These are phyloP conservation scores for Castanea sativa DNA, from an alignment of 306 rosid species.

Conservation along the genomic window DNA sequence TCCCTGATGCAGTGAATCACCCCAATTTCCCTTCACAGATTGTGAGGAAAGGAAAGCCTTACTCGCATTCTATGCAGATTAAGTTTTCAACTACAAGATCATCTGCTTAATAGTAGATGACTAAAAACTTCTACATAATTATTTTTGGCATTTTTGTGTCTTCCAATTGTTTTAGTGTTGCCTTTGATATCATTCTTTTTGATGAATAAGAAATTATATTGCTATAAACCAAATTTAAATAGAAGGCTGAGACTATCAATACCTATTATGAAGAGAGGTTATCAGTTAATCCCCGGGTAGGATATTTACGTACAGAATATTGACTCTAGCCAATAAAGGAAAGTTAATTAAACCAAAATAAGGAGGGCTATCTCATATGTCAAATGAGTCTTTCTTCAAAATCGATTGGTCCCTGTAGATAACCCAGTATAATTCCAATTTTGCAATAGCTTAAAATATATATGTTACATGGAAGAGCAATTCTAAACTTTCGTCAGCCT, in stretches of 20 bases:
- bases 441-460: background rate
- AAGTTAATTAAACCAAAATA: too few species aligned
- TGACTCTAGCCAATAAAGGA: too few species aligned
- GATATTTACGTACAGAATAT: background rate
- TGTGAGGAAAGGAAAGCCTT: conserved; percentile 50
- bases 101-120: conserved; percentile 9
- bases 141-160: background rate
- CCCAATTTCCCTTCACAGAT: conserved; percentile 70
- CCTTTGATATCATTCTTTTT: background rate
- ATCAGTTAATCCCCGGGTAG: background rate
- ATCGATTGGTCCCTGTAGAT: background rate
- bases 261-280: background rate
- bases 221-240: too few species aligned
- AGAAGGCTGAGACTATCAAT: background rate
- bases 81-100: conserved; percentile 46
- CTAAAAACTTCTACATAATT: background rate
- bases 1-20: conserved; percentile 67
- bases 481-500: background rate
- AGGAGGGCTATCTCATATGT: too few species aligned
- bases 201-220: background rate
- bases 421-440: background rate
- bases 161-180: background rate
- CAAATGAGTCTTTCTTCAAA: background rate
- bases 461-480: background rate
- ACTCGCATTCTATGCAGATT: conserved; percentile 43